Conservation (phyloP, 73 alveolate species). For the Paramecium caudatum region DNA sequence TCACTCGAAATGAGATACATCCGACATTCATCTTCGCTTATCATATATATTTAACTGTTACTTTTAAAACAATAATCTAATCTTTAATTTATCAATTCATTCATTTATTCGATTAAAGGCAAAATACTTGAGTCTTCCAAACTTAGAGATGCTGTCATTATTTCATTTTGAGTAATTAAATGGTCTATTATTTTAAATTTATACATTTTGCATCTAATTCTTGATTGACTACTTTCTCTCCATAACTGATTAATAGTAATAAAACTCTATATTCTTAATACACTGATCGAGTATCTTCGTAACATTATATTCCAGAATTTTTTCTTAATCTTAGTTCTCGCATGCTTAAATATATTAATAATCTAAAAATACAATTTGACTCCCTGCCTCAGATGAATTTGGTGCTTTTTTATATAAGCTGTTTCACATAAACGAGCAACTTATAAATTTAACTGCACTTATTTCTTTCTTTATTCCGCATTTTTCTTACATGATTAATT, state of each 20-base stretch:
- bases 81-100: constrained; percentile 37
- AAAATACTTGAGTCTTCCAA: constrained; percentile 15
- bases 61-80: constrained; percentile 27
- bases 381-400: constrained; percentile 22
- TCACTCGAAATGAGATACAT: constrained; percentile 45
- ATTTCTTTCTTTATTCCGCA: constrained; percentile 59
- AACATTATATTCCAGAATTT: neutral
- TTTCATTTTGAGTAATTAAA: constrained; percentile 35
- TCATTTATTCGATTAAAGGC: constrained; percentile 31
- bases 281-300: constrained; percentile 8
- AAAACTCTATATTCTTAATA: constrained; percentile 55
- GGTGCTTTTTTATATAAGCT: constrained; percentile 30
- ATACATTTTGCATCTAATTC: constrained; percentile 66
- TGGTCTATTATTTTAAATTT: neutral
- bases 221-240: constrained; percentile 32
- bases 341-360: neutral
- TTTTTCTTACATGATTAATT: constrained; percentile 8
- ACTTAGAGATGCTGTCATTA: constrained; percentile 14
- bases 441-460: constrained; percentile 27
- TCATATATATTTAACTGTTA: neutral
- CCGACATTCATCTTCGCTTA: neutral
- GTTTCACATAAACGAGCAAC: constrained; percentile 51
- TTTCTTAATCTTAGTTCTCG: constrained; percentile 46
- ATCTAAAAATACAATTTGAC: constrained; percentile 27
- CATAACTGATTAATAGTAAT: constrained; percentile 23